A percentile compares a stretch with the other conserved stretches of the same genome.
Conservation (phyloP, 768 basidiomycete genomes). For the Dendrothele bispora region DNA sequence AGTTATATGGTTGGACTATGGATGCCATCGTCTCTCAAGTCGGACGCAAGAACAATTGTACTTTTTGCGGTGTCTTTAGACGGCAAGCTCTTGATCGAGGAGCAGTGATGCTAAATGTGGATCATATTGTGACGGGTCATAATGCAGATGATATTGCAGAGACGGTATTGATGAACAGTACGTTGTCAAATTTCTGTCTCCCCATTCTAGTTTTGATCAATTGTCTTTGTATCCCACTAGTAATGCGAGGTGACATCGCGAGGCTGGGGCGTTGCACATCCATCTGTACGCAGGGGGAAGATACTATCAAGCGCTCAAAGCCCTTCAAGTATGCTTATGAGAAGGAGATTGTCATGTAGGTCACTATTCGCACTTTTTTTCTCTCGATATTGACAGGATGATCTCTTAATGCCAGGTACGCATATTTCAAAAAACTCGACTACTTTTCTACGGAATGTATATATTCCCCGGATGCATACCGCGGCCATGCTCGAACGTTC, state of each 20-base stretch:
- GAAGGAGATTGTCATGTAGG: constrained; percentile 98
- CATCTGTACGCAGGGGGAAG: constrained; percentile 94
- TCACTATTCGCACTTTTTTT: constrained; percentile 10
- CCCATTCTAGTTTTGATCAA: background rate
- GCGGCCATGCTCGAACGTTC: constrained; percentile 92
- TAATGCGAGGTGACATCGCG: constrained; percentile 97
- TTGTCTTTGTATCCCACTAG: constrained; percentile 39
- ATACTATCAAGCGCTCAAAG: constrained; percentile 94
- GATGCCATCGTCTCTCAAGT: constrained; percentile 93
- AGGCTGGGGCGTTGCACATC: constrained; percentile 90
- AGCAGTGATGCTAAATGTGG: constrained; percentile 82
- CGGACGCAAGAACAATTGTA: constrained; percentile 97
- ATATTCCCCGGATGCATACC: constrained; percentile 97
- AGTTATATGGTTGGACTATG: constrained; percentile 99
- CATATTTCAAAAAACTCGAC: constrained; percentile 98
- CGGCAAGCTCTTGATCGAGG: constrained; percentile 96
- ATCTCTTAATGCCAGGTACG: constrained; percentile 68
- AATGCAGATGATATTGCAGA: constrained; percentile 99
- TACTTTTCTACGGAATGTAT: constrained; percentile 99
- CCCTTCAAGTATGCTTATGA: constrained; percentile 99
- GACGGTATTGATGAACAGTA: constrained; percentile 98
- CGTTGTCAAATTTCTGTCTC: constrained; percentile 34
- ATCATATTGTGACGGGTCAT: constrained; percentile 98
- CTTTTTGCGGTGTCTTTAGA: constrained; percentile 97
- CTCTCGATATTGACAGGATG: background rate